phyloP scores from a whole-genome alignment of 2,329 filamentous ascomycete species.

The Penicillium sp. region DNA sequence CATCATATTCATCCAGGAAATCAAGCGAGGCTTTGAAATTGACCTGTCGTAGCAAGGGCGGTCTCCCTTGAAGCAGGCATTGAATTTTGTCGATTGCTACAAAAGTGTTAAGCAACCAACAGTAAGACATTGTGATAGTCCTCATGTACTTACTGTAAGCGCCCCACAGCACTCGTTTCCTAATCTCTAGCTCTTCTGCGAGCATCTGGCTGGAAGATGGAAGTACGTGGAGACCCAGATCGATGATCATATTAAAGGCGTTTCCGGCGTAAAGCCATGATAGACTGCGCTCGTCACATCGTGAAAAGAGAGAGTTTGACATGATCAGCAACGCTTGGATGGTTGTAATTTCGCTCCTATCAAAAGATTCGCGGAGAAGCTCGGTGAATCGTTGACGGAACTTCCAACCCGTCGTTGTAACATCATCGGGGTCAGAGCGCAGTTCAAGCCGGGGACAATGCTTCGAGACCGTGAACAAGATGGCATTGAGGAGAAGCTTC shows the following conservation, averaged over 20 bases:
- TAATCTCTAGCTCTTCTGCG: constrained; percentile 44
- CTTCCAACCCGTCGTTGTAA: constrained; percentile 45
- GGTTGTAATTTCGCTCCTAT: constrained; percentile 49
- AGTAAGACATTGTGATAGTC: background rate
- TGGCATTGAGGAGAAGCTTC: constrained; percentile 48
- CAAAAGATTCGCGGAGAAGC: constrained; percentile 43
- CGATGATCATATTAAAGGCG: constrained; percentile 49
- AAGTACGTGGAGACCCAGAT: constrained; percentile 46
- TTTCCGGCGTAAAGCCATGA: constrained; percentile 51
- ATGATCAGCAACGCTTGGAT: constrained; percentile 51
- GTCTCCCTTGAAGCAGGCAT: constrained; percentile 50
- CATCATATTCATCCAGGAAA: constrained; percentile 27
- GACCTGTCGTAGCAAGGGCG: constrained; percentile 39
- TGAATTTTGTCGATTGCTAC: constrained; percentile 48
- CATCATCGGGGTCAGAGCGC: constrained; percentile 43
- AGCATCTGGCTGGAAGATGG: constrained; percentile 35
- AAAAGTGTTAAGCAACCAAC: background rate
- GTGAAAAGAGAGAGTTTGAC: constrained; percentile 47
- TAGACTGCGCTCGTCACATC: constrained; percentile 47
- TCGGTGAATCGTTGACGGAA: constrained; percentile 46
- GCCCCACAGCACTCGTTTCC: constrained; percentile 43
- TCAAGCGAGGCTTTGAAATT: constrained; percentile 44
- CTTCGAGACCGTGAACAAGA: constrained; percentile 44
- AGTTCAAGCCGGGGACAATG: constrained; percentile 44
- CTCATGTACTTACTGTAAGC: constrained; percentile 29